Evolutionary conservation across 768 basidiomycete genomes (phyloP).

Genomic region (Gymnopilus junonius): DNA sequence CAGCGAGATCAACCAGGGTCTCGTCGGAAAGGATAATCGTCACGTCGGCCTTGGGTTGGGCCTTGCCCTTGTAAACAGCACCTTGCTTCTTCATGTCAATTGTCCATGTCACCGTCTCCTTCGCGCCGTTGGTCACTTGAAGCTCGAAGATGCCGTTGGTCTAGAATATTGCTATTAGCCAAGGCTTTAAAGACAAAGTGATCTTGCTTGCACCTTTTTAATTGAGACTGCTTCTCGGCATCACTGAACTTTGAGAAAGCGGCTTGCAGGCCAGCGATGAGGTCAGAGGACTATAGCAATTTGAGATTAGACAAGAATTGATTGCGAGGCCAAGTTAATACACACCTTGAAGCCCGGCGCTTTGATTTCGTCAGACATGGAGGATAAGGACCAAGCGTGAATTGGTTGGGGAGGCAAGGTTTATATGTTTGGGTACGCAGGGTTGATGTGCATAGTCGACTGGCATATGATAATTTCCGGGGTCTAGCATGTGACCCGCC

Average conservation of each 20-base stretch:
- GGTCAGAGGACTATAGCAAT: conserved; percentile 63
- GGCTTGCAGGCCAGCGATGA: conserved; percentile 55
- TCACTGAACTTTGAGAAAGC: conserved; percentile 60
- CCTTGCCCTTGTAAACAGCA: conserved; percentile 72
- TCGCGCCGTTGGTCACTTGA: conserved; percentile 72
- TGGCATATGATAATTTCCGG: conserved; percentile 15
- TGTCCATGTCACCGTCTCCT: conserved; percentile 81
- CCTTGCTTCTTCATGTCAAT: conserved; percentile 92
- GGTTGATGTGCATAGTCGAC: not conserved
- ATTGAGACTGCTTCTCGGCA: conserved; percentile 68
- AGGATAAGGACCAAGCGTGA: conserved; percentile 15
- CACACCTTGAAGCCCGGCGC: conserved; percentile 74
- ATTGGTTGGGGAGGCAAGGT: conserved; percentile 3
- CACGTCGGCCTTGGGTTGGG: conserved; percentile 80
- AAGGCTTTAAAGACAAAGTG: not conserved
- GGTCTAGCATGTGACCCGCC: conserved; percentile 1
- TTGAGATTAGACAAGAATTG: not conserved
- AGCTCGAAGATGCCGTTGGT: conserved; percentile 90
- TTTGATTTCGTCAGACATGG: conserved; percentile 74
- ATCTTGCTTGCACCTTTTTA: conserved; percentile 60
- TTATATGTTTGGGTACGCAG: conserved; percentile 6
- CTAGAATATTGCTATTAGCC: conserved; percentile 41
- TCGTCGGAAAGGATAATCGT: conserved; percentile 81
- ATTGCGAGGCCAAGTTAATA: not conserved
- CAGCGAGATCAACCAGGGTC: conserved; percentile 70